These are phyloP conservation scores for Leptodermis oblonga DNA, from an alignment of 257 asterid species.

Conservation along the genomic window DNA sequence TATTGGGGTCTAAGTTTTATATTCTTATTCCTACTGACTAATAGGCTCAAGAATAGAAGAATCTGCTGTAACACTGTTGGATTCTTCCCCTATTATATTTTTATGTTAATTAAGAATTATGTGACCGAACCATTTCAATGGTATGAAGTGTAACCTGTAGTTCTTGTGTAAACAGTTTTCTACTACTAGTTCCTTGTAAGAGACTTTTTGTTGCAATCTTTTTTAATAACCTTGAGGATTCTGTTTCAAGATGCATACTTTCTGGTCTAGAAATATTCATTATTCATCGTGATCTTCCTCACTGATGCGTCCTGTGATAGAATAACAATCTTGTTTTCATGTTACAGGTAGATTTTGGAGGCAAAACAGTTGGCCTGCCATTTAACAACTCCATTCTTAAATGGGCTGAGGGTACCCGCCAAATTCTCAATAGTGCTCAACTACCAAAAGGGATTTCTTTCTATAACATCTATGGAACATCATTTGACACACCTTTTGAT, in stretches of 20 bases:
- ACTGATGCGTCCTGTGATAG: neutral
- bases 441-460: constrained; percentile 65
- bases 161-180: neutral
- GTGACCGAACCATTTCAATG: neutral
- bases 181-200: neutral
- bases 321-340: constrained; percentile 6
- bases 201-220: neutral
- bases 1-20: too few species aligned
- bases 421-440: constrained; percentile 48
- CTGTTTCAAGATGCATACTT: neutral
- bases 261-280: neutral
- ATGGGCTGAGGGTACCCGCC: constrained; percentile 73
- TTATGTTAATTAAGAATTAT: too few species aligned
- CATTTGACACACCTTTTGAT: constrained; percentile 77
- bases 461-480: constrained; percentile 85
- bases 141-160: neutral
- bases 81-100: neutral
- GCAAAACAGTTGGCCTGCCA: constrained; percentile 62
- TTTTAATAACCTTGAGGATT: neutral
- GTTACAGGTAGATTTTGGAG: constrained; percentile 58
- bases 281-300: neutral
- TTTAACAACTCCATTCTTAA: constrained; percentile 61
- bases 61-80: neutral
- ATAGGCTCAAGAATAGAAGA: neutral
- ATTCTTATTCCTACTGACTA: neutral